phyloP scores from a whole-genome alignment of 768 basidiomycete genomes.

The Galerina sulciceps region DNA sequence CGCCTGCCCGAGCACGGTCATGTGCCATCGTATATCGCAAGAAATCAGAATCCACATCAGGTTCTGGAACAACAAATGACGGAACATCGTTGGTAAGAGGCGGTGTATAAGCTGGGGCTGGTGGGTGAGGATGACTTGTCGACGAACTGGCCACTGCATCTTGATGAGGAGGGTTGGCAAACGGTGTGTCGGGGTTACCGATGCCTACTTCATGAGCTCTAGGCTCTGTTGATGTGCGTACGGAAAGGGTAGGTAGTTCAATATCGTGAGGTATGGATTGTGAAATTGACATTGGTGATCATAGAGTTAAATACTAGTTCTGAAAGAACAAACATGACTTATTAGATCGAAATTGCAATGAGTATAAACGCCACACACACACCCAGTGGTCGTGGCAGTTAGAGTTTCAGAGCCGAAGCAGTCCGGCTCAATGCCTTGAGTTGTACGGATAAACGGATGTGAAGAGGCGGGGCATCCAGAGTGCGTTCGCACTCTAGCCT shows the following conservation, averaged over 20 bases:
- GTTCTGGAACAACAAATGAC: neutral
- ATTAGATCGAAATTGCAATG: neutral
- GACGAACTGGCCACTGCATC: neutral
- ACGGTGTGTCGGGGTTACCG: neutral
- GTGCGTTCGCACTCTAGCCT: too few relatives aligned
- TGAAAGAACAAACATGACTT: neutral
- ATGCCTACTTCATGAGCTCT: neutral
- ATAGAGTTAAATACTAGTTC: neutral
- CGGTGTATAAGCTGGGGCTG: neutral
- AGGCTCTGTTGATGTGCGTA: neutral
- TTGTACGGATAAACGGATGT: too few relatives aligned
- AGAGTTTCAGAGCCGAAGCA: too few relatives aligned
- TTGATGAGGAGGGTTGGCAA: neutral
- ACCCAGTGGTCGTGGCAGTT: too few relatives aligned
- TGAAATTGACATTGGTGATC: neutral
- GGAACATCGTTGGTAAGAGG: neutral
- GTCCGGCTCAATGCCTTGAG: too few relatives aligned
- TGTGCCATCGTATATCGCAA: slow-evolving; percentile 15
- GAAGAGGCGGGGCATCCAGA: too few relatives aligned
- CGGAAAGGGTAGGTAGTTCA: neutral
- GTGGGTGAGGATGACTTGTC: neutral
- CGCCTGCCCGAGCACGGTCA: slow-evolving; percentile 10
- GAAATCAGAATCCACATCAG: slow-evolving; percentile 6
- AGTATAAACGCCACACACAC: neutral
- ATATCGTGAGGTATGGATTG: neutral